phyloP scores from a whole-genome alignment of 2,329 filamentous ascomycete genomes.

The Neofusicoccum kwambonambiense region DNA sequence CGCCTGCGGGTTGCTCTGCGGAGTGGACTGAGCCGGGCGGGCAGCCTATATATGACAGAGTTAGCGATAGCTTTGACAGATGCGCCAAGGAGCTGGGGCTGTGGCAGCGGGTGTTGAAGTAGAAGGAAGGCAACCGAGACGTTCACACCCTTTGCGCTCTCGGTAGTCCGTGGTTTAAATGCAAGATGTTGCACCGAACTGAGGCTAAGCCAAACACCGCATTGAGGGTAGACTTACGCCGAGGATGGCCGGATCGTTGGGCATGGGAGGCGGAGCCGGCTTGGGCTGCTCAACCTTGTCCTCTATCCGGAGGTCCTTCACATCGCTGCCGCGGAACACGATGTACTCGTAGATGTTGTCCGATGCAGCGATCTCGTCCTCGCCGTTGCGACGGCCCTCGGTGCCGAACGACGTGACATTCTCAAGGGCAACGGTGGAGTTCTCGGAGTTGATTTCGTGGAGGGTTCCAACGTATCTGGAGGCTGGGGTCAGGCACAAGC shows the following conservation, averaged over 20 bases:
- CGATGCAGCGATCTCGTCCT: slow-evolving; percentile 79
- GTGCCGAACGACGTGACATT: slow-evolving; percentile 94
- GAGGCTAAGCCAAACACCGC: background rate
- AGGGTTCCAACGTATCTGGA: slow-evolving; percentile 89
- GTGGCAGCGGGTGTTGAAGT: slow-evolving; percentile 48
- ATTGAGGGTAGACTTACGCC: slow-evolving; percentile 69
- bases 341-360: slow-evolving; percentile 97
- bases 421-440: slow-evolving; percentile 93
- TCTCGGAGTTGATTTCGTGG: slow-evolving; percentile 97
- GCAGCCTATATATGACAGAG: slow-evolving; percentile 7
- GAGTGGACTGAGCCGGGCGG: slow-evolving; percentile 21
- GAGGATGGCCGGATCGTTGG: slow-evolving; percentile 93
- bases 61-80: slow-evolving; percentile 4
- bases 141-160: slow-evolving; percentile 96
- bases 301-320: slow-evolving; percentile 95
- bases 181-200: slow-evolving; percentile 91
- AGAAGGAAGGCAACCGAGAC: slow-evolving; percentile 99
- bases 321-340: slow-evolving; percentile 95
- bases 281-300: slow-evolving; percentile 71
- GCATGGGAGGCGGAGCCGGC: slow-evolving; percentile 73
- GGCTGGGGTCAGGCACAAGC: slow-evolving; percentile 15
- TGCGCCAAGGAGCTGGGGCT: background rate
- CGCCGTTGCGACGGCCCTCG: slow-evolving; percentile 78
- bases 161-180: slow-evolving; percentile 88
- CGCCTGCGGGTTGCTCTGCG: slow-evolving; percentile 32